These are phyloP conservation scores for Xylaria sp. DNA, from an alignment of 2,329 filamentous ascomycete species.

Conservation along the genomic window DNA sequence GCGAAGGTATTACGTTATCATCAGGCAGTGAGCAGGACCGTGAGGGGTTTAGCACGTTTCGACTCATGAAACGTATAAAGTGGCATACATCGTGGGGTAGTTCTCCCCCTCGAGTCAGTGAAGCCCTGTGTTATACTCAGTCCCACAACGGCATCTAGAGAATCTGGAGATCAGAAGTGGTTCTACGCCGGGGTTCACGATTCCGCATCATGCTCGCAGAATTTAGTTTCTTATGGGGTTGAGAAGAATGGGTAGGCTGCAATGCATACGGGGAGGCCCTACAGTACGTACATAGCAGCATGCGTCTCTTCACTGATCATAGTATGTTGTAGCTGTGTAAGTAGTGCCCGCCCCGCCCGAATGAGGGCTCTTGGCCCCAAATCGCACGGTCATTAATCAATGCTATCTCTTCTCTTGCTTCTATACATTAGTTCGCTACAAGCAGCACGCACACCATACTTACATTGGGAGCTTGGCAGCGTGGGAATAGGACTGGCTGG, in stretches of 20 bases:
- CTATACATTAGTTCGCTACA: slow-evolving; percentile 3
- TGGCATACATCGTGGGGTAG: not conserved
- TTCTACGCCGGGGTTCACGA: too few relatives aligned
- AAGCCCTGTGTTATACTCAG: slow-evolving; percentile 3
- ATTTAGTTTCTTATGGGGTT: not conserved
- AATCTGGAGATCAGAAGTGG: slow-evolving; percentile 16
- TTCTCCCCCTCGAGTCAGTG: slow-evolving; percentile 1
- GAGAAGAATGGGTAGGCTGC: too few relatives aligned
- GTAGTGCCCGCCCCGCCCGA: too few relatives aligned
- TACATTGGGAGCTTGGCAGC: slow-evolving; percentile 4
- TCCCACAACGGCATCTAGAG: slow-evolving; percentile 6
- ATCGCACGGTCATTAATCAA: too few relatives aligned
- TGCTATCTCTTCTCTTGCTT: not conserved
- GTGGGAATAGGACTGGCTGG: not conserved
- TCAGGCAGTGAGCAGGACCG: not conserved
- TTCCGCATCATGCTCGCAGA: not conserved
- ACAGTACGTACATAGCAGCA: too few relatives aligned
- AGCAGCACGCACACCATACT: not conserved
- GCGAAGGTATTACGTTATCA: not conserved
- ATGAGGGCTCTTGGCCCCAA: too few relatives aligned
- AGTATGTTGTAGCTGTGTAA: too few relatives aligned
- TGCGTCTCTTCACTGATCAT: too few relatives aligned
- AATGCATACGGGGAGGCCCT: too few relatives aligned
- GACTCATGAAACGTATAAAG: too few relatives aligned
- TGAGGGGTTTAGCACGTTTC: not conserved